Conservation (phyloP, 2,329 filamentous ascomycete species). For the Aspergillus novoparasiticus region DNA sequence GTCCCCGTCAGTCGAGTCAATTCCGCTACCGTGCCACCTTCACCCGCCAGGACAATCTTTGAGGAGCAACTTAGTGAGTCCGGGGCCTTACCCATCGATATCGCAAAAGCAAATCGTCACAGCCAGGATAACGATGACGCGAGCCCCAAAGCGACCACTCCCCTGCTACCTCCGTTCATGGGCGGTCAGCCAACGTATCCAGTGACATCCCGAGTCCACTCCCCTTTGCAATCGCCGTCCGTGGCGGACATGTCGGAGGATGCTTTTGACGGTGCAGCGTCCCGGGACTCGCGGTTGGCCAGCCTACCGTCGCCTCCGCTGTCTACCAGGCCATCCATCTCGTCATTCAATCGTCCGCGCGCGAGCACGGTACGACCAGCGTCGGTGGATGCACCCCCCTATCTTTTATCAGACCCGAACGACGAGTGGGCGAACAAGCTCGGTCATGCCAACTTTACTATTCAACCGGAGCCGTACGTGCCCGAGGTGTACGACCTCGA, state of each 20-base stretch:
- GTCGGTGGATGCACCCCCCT: conserved; percentile 56
- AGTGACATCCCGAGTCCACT: conserved; percentile 64
- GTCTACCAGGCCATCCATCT: conserved; percentile 74
- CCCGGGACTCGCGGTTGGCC: conserved; percentile 49
- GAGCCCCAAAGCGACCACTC: conserved; percentile 73
- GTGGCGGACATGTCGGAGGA: conserved; percentile 62
- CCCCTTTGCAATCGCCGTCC: conserved; percentile 83
- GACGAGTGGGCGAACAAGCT: conserved; percentile 84
- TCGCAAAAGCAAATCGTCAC: conserved; percentile 55
- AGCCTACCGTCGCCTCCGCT: conserved; percentile 69
- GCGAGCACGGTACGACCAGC: conserved; percentile 45
- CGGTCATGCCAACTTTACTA: conserved; percentile 92
- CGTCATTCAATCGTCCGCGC: conserved; percentile 66
- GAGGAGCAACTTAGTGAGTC: conserved; percentile 56
- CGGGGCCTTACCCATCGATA: conserved; percentile 54
- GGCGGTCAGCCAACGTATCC: conserved; percentile 54
- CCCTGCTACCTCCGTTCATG: conserved; percentile 80
- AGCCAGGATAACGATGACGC: conserved; percentile 50
- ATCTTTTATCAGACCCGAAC: conserved; percentile 65
- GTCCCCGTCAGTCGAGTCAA: conserved; percentile 49
- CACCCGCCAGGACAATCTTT: conserved; percentile 65
- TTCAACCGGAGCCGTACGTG: conserved; percentile 77
- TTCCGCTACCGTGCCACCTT: conserved; percentile 56
- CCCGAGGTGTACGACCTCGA: conserved; percentile 64
- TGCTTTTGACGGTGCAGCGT: conserved; percentile 47